Evolutionary conservation across 495 filamentous ascomycete species (phyloP), one percentile per base, ranked within the genome.

Genomic region (Viridothelium virens): DNA sequence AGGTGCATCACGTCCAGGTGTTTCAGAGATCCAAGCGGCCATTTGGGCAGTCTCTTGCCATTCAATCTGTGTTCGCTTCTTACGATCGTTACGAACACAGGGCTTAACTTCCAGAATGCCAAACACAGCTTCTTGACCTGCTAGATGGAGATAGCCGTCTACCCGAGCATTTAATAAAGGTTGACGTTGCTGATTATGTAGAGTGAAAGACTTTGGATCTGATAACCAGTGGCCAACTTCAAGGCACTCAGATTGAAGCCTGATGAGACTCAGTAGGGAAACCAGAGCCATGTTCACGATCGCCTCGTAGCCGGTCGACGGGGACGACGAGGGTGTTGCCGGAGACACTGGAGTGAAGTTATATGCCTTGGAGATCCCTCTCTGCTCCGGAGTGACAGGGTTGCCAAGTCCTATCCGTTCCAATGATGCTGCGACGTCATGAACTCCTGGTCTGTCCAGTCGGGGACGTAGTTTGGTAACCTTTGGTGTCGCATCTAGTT

Each of bases 21-120:
- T 53, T 53, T 53, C 10, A 25, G 48, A 6, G 4, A 53, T 53
- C 48, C 48, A 53, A n/a, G 48, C 16, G 18, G 48, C 48, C 48
- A 53, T 53, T 25, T 53, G 48, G 10, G 48, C 48, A 53, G 6
- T 14, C 48, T 53, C 48, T n/a, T 53, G 48, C 48, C 48, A 53
- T 53, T 53, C 48, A 10, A 53, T 53, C n/a, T 25, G 48, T 53
- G n/a, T n/a, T n/a, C n/a, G n/a, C n/a, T 53, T 53, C 18, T 11
- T 25, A 4, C 9, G 7, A 3, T 11, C 6, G 3, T 11, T 14
- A 18, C 48, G 48, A 53, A 18, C 18, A 25, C 18, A 53, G 48
- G 48, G 48, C n/a, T 53, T 53, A 4, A 53, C 48, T 18, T 53
- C 48, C 48, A 53, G n/a, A 4, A 53, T 53, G 18, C 48, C 48